phyloP scores from a whole-genome alignment of 2,329 filamentous ascomycete species.

The Penicillium frequentans region DNA sequence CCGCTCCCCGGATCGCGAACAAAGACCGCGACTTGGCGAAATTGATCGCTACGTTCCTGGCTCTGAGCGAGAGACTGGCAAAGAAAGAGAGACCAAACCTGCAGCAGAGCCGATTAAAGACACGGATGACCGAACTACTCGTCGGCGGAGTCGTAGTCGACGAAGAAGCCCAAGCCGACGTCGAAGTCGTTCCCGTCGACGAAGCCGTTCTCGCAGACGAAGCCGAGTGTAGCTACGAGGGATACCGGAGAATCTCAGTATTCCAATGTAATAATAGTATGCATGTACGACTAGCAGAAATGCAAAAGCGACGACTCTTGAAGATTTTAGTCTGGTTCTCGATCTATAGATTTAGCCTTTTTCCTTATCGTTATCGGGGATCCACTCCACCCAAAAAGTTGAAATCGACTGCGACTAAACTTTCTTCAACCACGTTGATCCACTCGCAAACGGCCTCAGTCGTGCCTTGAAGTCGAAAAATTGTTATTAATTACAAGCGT shows the following conservation, averaged over 20 bases:
- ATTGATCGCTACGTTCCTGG: conserved; percentile 49
- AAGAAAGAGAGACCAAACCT: conserved; percentile 5
- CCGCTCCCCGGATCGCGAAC: conserved; percentile 37
- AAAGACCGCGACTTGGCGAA: conserved; percentile 34
- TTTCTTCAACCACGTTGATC: conserved; percentile 5
- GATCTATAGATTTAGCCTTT: neutral
- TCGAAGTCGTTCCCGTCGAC: conserved; percentile 17
- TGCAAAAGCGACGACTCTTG: neutral
- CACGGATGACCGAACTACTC: conserved; percentile 22
- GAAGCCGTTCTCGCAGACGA: conserved; percentile 15
- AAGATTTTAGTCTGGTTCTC: neutral
- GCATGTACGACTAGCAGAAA: conserved; percentile 11
- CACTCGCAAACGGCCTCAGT: neutral
- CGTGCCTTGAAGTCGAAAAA: neutral
- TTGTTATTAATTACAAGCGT: neutral
- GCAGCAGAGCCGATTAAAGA: conserved; percentile 13
- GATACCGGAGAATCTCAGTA: neutral
- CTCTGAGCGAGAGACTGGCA: conserved; percentile 26
- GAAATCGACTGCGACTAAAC: conserved; percentile 14
- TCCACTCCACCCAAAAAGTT: conserved; percentile 29
- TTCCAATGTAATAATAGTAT: conserved; percentile 9
- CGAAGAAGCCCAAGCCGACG: conserved; percentile 17
- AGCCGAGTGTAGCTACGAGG: conserved; percentile 2
- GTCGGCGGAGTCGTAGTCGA: conserved; percentile 20
- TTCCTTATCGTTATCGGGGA: conserved; percentile 23